Base-by-base conservation (phyloP, 1,139 yeast genomes). In the Suhomyces choctaworum region DNA sequence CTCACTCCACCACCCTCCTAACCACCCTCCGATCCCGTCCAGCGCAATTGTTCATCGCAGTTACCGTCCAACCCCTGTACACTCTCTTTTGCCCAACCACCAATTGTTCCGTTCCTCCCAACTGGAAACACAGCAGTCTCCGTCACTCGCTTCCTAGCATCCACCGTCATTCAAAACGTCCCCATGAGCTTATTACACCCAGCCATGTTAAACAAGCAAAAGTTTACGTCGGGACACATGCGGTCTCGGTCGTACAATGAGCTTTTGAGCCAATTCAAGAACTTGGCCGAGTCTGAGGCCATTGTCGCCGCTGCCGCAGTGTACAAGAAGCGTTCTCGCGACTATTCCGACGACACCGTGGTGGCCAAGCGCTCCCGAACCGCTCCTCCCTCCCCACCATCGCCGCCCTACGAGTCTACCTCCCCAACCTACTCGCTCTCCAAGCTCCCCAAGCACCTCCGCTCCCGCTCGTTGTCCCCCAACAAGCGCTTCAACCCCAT, bases 351-450 rank as follows among this genome's bases (percentile, higher is more conserved):
- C 22, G 25, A 32, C 10, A 20, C 25, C 9, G 6, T 8, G 8
- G 32, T 26, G 6, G 27, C 40, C 28, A 72, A 75, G 46, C 56
- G 77, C 33, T 64, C 76, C 9, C 60, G 72, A 50, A 73, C 80
- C 4, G 79, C 79, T 4, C 80, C 80, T 20, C 74, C 78, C 7
- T 67, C 50, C 14, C 51, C 70, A 3, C 69, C 72, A 11, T 54
- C 50, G 12, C 50, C 70, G 3, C 69, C 72, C n/a, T 54, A 47
- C 33, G 56, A 52, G 26, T 11, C 37, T n/a, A 24, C 33, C 20
- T 31, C 39, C 9, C 38, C 37, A 17, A 25, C 27, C 9, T 25
- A 29, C 11, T 29, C 32, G 21, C 20, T 31, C 7, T 30, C 25
- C 26, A 37, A 36, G 27, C 34, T 42, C 19, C 32, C 42, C 19